Base-by-base conservation (phyloP, 176 grass and related monocot species). In the Olyra latifolia region DNA sequence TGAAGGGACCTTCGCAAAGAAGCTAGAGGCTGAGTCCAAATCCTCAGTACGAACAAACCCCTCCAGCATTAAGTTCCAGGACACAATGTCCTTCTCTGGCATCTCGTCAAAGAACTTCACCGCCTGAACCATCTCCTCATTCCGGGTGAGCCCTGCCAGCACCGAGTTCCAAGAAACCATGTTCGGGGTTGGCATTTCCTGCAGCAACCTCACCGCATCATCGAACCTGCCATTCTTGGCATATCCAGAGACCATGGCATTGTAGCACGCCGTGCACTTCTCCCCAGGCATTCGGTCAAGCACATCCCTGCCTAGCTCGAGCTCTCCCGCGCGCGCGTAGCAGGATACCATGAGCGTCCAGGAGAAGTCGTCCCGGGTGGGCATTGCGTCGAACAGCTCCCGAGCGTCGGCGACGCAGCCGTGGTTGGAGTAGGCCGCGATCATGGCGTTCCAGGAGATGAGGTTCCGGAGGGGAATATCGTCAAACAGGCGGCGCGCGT, bases 41-140 rank as follows among this genome's bases (percentile, higher is more conserved):
- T 90, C 79, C 3, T 88, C 79, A 67, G 79, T 39, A 25, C 78
- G 74, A 76, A 90, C 82, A 60, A 74, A 83, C 1, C 91, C 91
- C n/a, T 86, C 88, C 39, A 93, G 73, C 82, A 88, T 85, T 60
- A 93, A 76, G 85, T 93, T 93, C 82, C 85, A 90, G 50, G 91
- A 93, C 29, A 83, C 64, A 6, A 57, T 20, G 77, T 90, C 88
- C 80, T 74, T 90, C 58, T 76, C 68, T 0, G 44, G 74, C 82
- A 93, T 90, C 23, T 83, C 41, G 7, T 90, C 25, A 2, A 93
- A 90, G 75, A 93, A 90, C 2, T 69, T 29, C 62, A 64, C 72
- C 0, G 78, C 82, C 10, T 11, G 70, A 11, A 32, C 69, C 64
- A 88, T 88, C 47, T 80, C 59, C 28, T 69, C 85, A 0, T 75